phyloP scores from a whole-genome alignment of 495 filamentous ascomycete genomes.

The Podospora bellae-mahoneyi region DNA sequence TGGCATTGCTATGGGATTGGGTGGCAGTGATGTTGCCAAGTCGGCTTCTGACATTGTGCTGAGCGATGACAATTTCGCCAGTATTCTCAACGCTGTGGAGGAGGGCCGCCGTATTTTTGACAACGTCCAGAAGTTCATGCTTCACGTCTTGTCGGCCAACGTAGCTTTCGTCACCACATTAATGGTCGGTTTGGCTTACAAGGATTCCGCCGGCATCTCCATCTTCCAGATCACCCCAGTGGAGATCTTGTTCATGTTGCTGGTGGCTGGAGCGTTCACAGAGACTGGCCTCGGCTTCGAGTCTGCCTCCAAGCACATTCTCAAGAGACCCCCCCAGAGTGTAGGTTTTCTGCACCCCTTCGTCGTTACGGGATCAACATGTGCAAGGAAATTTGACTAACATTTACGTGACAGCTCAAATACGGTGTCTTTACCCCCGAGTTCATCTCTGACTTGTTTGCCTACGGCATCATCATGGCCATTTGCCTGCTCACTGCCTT shows the following conservation, averaged over 20 bases:
- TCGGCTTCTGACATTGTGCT: conserved; percentile 81
- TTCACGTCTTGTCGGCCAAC: conserved; percentile 71
- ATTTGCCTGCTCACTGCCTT: conserved; percentile 47
- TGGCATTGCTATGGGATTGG: conserved; percentile 79
- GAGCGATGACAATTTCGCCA: conserved; percentile 83
- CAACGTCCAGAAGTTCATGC: conserved; percentile 78
- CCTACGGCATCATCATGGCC: conserved; percentile 69
- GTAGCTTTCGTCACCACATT: conserved; percentile 68
- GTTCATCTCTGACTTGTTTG: conserved; percentile 67
- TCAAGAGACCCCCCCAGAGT: conserved; percentile 66
- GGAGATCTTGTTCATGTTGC: conserved; percentile 75
- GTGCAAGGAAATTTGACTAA: not conserved
- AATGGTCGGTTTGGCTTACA: conserved; percentile 68
- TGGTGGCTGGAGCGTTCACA: conserved; percentile 69
- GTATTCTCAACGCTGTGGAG: conserved; percentile 68
- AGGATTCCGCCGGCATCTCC: conserved; percentile 59
- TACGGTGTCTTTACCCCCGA: conserved; percentile 66
- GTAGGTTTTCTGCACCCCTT: not conserved
- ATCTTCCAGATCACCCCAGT: conserved; percentile 73
- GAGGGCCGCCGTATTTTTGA: conserved; percentile 73
- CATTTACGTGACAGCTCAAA: conserved; percentile 32
- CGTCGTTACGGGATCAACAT: not conserved
- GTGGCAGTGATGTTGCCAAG: conserved; percentile 84
- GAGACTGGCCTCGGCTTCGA: conserved; percentile 74
- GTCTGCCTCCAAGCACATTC: conserved; percentile 63